Percentiles rank a stretch among this genome's conserved stretches.
phyloP scores from a whole-genome alignment of 345 rosid species.

The Brassica incana region DNA sequence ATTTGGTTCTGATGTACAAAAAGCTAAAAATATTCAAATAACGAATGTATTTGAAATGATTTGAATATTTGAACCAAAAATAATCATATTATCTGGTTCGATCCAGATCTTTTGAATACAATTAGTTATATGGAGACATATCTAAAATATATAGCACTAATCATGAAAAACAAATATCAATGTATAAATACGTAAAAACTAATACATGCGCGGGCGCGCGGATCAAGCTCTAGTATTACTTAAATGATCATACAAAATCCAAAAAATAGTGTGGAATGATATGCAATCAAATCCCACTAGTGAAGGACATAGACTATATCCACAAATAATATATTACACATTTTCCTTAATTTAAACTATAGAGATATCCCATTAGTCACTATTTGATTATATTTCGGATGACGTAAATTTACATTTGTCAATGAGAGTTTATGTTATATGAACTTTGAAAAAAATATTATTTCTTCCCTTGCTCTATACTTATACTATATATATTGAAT shows the following conservation, averaged over 20 bases:
- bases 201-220: too few species aligned
- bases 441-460: too few species aligned
- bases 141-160: too few species aligned
- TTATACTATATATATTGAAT: not conserved
- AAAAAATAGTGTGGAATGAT: constrained; percentile 10
- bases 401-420: not conserved
- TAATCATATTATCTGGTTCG: too few species aligned
- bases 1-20: too few species aligned
- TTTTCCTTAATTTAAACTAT: not conserved
- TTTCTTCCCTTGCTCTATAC: not conserved
- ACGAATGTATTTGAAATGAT: too few species aligned
- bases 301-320: constrained; percentile 9
- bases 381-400: not conserved
- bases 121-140: too few species aligned
- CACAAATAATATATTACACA: not conserved
- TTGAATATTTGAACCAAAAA: too few species aligned
- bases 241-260: constrained; percentile 6
- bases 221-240: not conserved
- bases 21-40: too few species aligned
- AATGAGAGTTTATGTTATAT: not conserved
- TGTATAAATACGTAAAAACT: too few species aligned
- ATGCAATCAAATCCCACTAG: constrained; percentile 24
- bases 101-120: too few species aligned
- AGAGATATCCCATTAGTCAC: not conserved
- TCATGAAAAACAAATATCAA: too few species aligned